Evolutionary conservation across 2,329 filamentous ascomycete species (phyloP), one percentile per base, ranked within the genome.

Genomic region (Clonostachys solani): DNA sequence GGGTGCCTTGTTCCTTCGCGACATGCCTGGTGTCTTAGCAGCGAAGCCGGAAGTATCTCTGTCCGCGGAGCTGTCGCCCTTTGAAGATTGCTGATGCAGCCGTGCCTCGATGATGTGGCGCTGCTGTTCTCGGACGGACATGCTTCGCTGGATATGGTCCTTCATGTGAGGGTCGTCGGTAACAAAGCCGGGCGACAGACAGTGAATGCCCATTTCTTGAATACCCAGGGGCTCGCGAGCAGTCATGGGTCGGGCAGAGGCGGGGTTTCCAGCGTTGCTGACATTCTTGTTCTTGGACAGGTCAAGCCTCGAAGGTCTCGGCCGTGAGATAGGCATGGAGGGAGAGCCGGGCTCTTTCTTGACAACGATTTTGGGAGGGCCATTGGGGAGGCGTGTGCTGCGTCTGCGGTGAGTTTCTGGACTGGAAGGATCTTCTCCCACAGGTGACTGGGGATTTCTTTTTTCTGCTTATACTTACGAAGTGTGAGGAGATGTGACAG

Each of bases 81-180:
- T 84, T 58, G 92, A 92, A 17, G 86, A 88, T 44, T 92, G 89
- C 68, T 92, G 92, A 60, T 96, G 91, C 56, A 92, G 72, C 60
- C 94, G 83, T 35, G 89, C 85, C 68, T 97, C 94, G 57, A 99
- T 99, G 56, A 99, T 92, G 54, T 90, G 88, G 55, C 92, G 81
- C 67, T 99, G 94, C 64, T 96, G 90, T 56, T 99, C 92, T 53
- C 92, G 80, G 33, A 99, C 92, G 42, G 88, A 91, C 67, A 96
- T 83, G 67, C 94, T 97, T 56, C 92, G 84, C 68, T 97, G 91
- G 46, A 99, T 74, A 67, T 97, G 92, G 67, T 96, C 90, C 62
- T 94, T 86, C 90, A 96, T 95, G 17, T 87, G 81, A n/a, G 94
- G 92, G 66, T 99, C 91, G 58, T 97, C 89, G 15, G 94, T 97